phyloP scores from a whole-genome alignment of 1,139 yeast species.

The Magnusiomyces paraingens region DNA sequence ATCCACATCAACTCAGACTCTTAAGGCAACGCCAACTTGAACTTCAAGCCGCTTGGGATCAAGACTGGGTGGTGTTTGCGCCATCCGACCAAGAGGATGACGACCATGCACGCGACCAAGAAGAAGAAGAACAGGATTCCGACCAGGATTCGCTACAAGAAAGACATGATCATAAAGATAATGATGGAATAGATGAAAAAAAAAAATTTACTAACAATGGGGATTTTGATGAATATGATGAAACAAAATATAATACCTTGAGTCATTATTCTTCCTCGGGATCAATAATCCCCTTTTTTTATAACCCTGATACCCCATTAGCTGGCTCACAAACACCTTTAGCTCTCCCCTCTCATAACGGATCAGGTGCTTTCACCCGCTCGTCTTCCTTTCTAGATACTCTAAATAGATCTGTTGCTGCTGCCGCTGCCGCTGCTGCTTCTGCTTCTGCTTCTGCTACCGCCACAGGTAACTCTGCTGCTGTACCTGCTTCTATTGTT shows the following conservation, averaged over 20 bases:
- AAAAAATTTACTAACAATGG: too few relatives aligned
- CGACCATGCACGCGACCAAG: not conserved
- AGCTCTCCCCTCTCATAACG: slow-evolving; percentile 34
- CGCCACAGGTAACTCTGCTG: slow-evolving; percentile 7
- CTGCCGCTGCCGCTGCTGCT: slow-evolving; percentile 10
- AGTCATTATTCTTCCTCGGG: too few relatives aligned
- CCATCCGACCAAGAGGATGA: slow-evolving; percentile 5
- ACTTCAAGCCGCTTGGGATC: slow-evolving; percentile 8
- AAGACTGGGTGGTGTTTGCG: slow-evolving; percentile 10
- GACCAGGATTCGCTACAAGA: too few relatives aligned
- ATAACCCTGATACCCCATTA: too few relatives aligned
- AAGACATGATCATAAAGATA: too few relatives aligned
- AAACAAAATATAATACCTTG: too few relatives aligned
- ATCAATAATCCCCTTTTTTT: too few relatives aligned
- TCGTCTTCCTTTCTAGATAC: slow-evolving; percentile 21
- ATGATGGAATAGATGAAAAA: too few relatives aligned
- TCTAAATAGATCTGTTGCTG: slow-evolving; percentile 10
- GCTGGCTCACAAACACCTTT: slow-evolving; percentile 25
- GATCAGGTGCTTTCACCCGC: slow-evolving; percentile 24
- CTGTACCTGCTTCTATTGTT: slow-evolving; percentile 10
- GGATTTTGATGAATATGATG: too few relatives aligned
- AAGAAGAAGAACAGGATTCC: not conserved
- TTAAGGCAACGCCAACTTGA: not conserved
- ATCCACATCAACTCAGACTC: too few relatives aligned
- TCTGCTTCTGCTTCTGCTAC: slow-evolving; percentile 8